These are phyloP conservation scores for Alternaria solani DNA, from an alignment of 2,329 filamentous ascomycete genomes.

Conservation along the genomic window DNA sequence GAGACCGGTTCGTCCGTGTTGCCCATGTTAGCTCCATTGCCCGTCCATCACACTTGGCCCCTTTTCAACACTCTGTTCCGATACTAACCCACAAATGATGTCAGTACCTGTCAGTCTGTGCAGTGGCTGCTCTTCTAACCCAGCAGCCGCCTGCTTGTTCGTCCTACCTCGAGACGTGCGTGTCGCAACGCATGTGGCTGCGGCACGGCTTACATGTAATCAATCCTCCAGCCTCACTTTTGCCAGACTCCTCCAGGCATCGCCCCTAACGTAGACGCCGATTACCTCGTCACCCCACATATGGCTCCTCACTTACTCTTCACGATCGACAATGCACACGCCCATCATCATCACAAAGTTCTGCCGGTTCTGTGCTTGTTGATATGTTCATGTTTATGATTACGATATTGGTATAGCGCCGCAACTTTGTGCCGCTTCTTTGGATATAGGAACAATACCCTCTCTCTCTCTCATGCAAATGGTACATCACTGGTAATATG, in stretches of 20 bases:
- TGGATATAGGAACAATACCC: neutral
- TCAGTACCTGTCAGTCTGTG: neutral
- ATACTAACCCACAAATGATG: neutral
- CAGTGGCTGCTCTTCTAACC: neutral
- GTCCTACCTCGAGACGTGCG: neutral
- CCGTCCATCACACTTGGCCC: neutral
- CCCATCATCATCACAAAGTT: neutral
- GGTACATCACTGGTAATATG: neutral
- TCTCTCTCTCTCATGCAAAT: neutral
- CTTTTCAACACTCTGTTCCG: neutral
- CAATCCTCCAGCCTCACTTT: neutral
- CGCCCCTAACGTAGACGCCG: neutral
- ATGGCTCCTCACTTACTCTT: neutral
- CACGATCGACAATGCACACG: neutral
- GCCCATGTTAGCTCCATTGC: neutral
- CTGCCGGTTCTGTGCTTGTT: neutral
- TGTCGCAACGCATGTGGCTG: neutral
- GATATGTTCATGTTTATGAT: neutral
- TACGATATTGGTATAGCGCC: neutral
- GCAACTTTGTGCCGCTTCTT: neutral
- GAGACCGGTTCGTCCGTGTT: slow-evolving; percentile 5
- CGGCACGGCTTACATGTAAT: neutral
- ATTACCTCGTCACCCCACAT: neutral
- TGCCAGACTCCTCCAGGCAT: neutral
- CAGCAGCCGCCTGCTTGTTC: neutral